Evolutionary conservation across 805 yeast genomes (phyloP).

Genomic region (Clavispora vitiphila): DNA sequence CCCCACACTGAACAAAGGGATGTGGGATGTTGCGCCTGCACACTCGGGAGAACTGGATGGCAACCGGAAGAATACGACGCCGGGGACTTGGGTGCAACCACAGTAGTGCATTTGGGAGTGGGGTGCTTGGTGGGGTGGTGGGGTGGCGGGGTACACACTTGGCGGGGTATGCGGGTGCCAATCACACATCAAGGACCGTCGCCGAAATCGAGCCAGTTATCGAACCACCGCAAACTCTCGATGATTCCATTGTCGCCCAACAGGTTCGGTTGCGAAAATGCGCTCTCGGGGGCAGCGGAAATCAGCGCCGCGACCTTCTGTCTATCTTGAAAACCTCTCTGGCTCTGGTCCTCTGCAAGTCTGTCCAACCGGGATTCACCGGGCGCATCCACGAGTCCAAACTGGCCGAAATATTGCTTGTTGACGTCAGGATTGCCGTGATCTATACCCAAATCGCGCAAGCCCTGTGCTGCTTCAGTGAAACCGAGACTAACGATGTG

Average conservation of each 20-base stretch:
- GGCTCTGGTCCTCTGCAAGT: constrained; percentile 16
- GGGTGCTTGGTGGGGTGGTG: no score
- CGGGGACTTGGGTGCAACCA: no score
- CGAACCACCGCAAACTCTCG: constrained; percentile 51
- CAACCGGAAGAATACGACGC: no score
- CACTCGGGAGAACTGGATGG: not conserved
- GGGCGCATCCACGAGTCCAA: constrained; percentile 27
- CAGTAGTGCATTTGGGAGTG: no score
- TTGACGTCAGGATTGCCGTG: constrained; percentile 52
- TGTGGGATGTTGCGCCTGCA: no score
- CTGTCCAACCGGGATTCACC: constrained; percentile 3
- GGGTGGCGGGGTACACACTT: no score
- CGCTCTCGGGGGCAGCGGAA: not conserved
- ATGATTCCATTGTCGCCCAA: constrained; percentile 21
- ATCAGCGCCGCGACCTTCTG: not conserved
- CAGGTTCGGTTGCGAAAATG: constrained; percentile 6
- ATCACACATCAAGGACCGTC: constrained; percentile 7
- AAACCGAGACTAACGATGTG: constrained; percentile 45
- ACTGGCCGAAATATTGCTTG: constrained; percentile 41
- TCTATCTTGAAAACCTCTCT: constrained; percentile 7
- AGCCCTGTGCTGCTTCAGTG: constrained; percentile 31
- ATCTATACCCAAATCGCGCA: constrained; percentile 44
- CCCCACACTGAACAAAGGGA: not conserved
- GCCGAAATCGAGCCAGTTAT: constrained; percentile 42
- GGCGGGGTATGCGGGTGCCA: no score